phyloP scores from a whole-genome alignment of 2,329 filamentous ascomycete genomes.

The Aspergillus pseudoglaucus region DNA sequence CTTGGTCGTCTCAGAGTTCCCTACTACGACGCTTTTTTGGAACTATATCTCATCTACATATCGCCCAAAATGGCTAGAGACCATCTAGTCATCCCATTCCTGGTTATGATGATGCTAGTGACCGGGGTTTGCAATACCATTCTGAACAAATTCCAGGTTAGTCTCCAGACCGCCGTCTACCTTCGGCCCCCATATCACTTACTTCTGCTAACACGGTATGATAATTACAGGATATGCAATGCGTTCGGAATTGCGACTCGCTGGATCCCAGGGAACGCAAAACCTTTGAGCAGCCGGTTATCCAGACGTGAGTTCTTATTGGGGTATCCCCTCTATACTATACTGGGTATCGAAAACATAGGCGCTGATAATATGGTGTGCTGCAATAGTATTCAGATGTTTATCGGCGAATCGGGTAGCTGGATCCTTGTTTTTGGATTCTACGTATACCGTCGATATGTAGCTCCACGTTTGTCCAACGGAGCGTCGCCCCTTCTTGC shows the following conservation, averaged over 20 bases:
- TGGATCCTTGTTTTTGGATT: constrained; percentile 80
- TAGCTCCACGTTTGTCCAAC: constrained; percentile 34
- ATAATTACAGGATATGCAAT: constrained; percentile 73
- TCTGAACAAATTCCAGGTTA: constrained; percentile 89
- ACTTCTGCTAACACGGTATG: not conserved
- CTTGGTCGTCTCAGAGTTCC: not conserved
- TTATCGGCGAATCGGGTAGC: constrained; percentile 90
- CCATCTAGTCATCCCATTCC: constrained; percentile 67
- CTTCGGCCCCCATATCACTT: not conserved
- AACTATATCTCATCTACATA: not conserved
- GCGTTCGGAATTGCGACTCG: constrained; percentile 79
- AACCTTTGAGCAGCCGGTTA: constrained; percentile 87
- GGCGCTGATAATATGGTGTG: not conserved
- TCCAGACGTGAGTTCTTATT: constrained; percentile 61
- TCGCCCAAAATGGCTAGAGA: constrained; percentile 54
- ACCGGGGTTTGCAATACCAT: constrained; percentile 96
- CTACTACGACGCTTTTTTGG: not conserved
- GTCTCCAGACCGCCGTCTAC: constrained; percentile 13
- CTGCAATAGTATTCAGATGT: constrained; percentile 69
- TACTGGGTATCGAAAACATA: not conserved
- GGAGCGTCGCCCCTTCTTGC: constrained; percentile 35
- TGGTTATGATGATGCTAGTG: constrained; percentile 93
- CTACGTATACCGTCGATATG: constrained; percentile 57
- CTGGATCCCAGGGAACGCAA: constrained; percentile 59
- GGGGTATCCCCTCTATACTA: not conserved